Base-by-base conservation (phyloP, 768 basidiomycete species). In the Inosperma sp. region DNA sequence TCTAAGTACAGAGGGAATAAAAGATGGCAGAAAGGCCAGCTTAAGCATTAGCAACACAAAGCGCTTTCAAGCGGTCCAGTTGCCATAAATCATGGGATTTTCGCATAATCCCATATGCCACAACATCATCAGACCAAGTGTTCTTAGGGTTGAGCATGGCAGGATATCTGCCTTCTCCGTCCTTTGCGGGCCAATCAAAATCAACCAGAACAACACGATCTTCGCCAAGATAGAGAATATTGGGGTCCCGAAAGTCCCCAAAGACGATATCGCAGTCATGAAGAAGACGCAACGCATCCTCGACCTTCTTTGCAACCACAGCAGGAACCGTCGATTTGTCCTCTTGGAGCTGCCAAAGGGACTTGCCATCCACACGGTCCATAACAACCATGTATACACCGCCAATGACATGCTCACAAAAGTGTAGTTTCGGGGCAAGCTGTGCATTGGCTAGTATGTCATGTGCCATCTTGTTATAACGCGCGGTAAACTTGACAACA, bases 131-230 rank as follows among this genome's bases (percentile, higher is more conserved):
- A 41, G 34, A 35, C 56, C 56, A 58, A 21, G 39, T 34, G 35
- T 52, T 55, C 31, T 26, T n/a, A 37, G 44, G 23, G 45, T 57
- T 59, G 35, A 62, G 51, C 36, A 54, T 53, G 19, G 58, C 52
- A 12, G 64, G 63, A 48, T 66, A 68, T 53, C 55, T 47, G 48
- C 36, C 55, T 40, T 60, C 36, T 5, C 46, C 57, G 27, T 47
- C 46, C 31, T 49, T 52, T 12, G 57, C 66, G 17, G 59, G 46
- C 65, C 63, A 68, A 54, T 68, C 64, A 45, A 66, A 66, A 52
- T 66, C 62, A 30, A 65, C 52, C 12, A 68, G 54, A 40, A 62
- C 40, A 16, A 48, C 57, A 35, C 45, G 46, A 17, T 14, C 37
- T 25, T 55, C 54, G 45, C 29, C 37, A 37, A 26, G 25, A 35